Base-by-base conservation (phyloP, 345 rosid species). In the Eucalyptus tenuipes region DNA sequence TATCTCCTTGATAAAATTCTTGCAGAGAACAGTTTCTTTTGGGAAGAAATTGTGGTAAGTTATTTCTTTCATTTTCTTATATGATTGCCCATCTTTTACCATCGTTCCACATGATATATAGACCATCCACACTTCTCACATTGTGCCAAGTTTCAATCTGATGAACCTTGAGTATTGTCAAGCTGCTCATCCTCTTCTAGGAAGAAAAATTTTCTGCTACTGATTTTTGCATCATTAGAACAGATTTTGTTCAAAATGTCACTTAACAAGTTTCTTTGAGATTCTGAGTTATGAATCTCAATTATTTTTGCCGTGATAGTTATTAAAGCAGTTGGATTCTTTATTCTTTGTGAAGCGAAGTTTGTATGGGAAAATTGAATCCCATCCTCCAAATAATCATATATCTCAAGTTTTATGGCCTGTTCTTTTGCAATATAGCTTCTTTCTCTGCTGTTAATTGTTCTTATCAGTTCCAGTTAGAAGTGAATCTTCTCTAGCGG, bases 21-120 rank as follows among this genome's bases (percentile, higher is more conserved):
- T 53, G 18, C 66, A 17, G 97, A 95, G 88, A 92, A 92, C 86
- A 87, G 89, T 53, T 97, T 97, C 93, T 90, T 93, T 22, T 96
- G 99, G 99, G 94, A 92, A 90, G 97, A 96, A 82, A 92, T 86
- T 9, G 89, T 91, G 96, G 99, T 98, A 57, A 94, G 97, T 52
- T 40, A 8, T 68, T 68, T 86, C 10, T 24, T 75, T 48, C 49
- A n/a, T 88, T 87, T 17, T 71, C 45, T 50, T 25, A 29, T 37
- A 22, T 0, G 48, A 50, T 18, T 71, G 16, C 81, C 29, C 59
- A 49, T 79, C 47, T 44, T 48, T 79, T 75, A 44, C 47, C 1
- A 18, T 48, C 0, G 42, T 75, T 40, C 27, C 47, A 10, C 47
- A 6, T 22, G 29, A 75, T 40, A 75, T 40, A 25, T 40, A 10